These are phyloP conservation scores for Stephanodiscus minutulus DNA, from an alignment of 108 stramenopile species.

Conservation along the genomic window DNA sequence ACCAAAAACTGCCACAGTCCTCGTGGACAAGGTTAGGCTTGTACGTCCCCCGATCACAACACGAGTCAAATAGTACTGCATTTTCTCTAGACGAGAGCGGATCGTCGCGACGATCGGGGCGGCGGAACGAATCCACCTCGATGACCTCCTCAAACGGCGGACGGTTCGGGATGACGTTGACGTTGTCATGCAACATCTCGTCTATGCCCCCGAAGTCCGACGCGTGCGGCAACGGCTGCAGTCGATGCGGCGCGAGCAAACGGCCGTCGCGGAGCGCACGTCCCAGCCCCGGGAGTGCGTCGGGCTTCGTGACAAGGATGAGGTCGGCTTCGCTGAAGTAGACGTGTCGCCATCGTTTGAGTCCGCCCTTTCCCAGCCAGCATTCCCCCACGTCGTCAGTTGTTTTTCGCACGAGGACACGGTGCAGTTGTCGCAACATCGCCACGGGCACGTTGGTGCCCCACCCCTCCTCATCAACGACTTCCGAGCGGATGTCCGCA, in stretches of 20 bases:
- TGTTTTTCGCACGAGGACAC: slow-evolving; percentile 19
- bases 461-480: neutral
- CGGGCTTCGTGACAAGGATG: slow-evolving; percentile 34
- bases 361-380: slow-evolving; percentile 35
- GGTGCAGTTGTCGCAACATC: slow-evolving; percentile 40
- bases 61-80: slow-evolving; percentile 3
- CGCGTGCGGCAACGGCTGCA: slow-evolving; percentile 54
- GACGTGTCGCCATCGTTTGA: slow-evolving; percentile 42
- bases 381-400: neutral
- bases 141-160: slow-evolving; percentile 4
- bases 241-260: slow-evolving; percentile 50
- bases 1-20: slow-evolving; percentile 25
- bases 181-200: slow-evolving; percentile 6
- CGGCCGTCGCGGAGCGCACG: slow-evolving; percentile 29
- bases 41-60: slow-evolving; percentile 28
- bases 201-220: slow-evolving; percentile 27
- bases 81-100: neutral
- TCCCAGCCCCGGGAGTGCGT: slow-evolving; percentile 19
- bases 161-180: neutral
- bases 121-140: neutral
- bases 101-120: neutral
- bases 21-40: slow-evolving; percentile 1
- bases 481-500: neutral
- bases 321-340: slow-evolving; percentile 56
- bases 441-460: slow-evolving; percentile 25